phyloP scores from a whole-genome alignment of 2,329 filamentous ascomycete genomes.

The Penicillium palitans region DNA sequence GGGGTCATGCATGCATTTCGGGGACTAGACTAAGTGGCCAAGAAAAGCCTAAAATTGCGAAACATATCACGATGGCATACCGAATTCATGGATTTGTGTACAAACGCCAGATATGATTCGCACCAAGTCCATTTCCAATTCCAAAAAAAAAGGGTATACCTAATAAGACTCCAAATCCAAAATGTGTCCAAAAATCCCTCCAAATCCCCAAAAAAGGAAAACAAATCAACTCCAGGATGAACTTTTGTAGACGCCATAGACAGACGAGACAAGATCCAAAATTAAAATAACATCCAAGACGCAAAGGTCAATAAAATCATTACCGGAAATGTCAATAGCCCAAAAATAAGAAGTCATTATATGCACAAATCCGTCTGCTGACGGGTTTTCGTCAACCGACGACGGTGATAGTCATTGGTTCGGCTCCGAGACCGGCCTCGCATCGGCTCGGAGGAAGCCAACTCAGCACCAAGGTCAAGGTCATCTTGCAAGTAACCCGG shows the following conservation, averaged over 20 bases:
- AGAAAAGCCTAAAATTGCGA: background rate
- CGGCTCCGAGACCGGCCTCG: slow-evolving; percentile 30
- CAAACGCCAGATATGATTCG: slow-evolving; percentile 15
- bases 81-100: slow-evolving; percentile 7
- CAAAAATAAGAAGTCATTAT: slow-evolving; percentile 16
- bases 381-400: slow-evolving; percentile 20
- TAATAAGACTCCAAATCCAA: slow-evolving; percentile 12
- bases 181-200: slow-evolving; percentile 6
- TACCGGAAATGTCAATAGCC: slow-evolving; percentile 8
- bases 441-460: slow-evolving; percentile 11
- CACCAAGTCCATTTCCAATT: slow-evolving; percentile 10
- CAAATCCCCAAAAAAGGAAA: background rate
- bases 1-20: background rate
- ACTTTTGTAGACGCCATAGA: slow-evolving; percentile 7
- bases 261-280: background rate
- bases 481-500: slow-evolving; percentile 14
- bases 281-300: background rate
- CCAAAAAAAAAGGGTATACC: slow-evolving; percentile 26
- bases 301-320: background rate
- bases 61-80: background rate
- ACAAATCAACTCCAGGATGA: background rate
- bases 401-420: slow-evolving; percentile 24
- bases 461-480: slow-evolving; percentile 1
- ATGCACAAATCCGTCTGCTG: slow-evolving; percentile 15
- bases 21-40: background rate